These are phyloP conservation scores for Styphnolobium japonicum DNA, from an alignment of 306 rosid genomes.

Conservation along the genomic window DNA sequence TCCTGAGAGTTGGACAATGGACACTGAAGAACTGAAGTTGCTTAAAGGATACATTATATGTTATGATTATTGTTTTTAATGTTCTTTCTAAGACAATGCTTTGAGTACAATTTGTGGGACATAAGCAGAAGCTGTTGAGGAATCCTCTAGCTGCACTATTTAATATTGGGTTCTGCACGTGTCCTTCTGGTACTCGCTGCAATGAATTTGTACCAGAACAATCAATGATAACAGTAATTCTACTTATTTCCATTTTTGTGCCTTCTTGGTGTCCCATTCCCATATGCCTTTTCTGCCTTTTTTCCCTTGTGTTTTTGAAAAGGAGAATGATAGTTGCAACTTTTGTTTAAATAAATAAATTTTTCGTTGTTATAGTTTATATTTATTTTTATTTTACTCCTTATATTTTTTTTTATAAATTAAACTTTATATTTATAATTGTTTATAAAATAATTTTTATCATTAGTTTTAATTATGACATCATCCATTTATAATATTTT, in stretches of 20 bases:
- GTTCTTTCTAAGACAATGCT: neutral
- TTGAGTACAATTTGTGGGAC: constrained; percentile 22
- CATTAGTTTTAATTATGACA: no score
- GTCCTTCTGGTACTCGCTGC: neutral
- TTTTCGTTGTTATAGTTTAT: no score
- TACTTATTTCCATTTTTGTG: neutral
- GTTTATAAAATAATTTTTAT: no score
- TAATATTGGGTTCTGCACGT: neutral
- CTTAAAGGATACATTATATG: neutral
- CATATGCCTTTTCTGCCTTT: no score
- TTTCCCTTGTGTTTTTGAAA: neutral
- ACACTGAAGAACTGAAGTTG: neutral
- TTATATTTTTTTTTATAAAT: no score
- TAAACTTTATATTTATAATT: no score
- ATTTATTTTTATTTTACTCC: no score
- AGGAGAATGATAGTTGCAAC: neutral
- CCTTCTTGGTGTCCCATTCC: neutral
- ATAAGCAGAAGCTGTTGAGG: constrained; percentile 2
- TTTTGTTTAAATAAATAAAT: no score
- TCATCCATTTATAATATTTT: no score
- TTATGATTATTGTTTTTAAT: neutral
- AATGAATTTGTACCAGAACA: constrained; percentile 1
- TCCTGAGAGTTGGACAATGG: neutral
- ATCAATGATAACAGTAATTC: constrained; percentile 11
- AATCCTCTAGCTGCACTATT: neutral